Evolutionary conservation across 768 basidiomycete genomes (phyloP).

Genomic region (Gautieria morchelliformis): DNA sequence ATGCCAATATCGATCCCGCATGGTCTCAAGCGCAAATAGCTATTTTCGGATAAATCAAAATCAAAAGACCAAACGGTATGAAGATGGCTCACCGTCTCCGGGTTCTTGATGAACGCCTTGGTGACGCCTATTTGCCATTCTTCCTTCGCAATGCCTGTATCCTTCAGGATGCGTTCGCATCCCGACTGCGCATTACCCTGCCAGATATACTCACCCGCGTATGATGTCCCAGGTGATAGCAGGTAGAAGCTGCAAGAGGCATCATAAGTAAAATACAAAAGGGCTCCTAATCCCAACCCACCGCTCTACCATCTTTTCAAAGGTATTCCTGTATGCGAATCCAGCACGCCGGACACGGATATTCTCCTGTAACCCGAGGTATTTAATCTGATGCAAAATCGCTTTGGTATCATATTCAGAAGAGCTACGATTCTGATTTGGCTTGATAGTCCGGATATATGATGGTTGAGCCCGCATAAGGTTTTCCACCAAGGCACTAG

Average conservation of each 20-base stretch:
- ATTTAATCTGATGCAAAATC: slow-evolving; percentile 97
- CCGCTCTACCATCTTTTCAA: slow-evolving; percentile 97
- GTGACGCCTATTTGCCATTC: slow-evolving; percentile 99
- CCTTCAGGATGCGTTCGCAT: slow-evolving; percentile 85
- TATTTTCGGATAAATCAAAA: slow-evolving; percentile 21
- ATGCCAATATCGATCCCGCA: slow-evolving; percentile 99
- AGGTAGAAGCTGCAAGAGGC: slow-evolving; percentile 60
- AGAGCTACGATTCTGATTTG: slow-evolving; percentile 90
- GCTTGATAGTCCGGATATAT: slow-evolving; percentile 98
- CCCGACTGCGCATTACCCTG: slow-evolving; percentile 82
- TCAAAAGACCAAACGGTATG: not conserved
- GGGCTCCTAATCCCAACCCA: slow-evolving; percentile 11
- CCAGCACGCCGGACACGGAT: slow-evolving; percentile 95
- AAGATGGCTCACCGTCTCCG: slow-evolving; percentile 68
- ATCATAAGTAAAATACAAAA: not conserved
- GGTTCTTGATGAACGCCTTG: slow-evolving; percentile 99
- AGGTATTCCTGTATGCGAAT: slow-evolving; percentile 96
- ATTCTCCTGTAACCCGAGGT: slow-evolving; percentile 96
- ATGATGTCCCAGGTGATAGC: slow-evolving; percentile 88
- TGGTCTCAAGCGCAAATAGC: slow-evolving; percentile 97
- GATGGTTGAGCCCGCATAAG: slow-evolving; percentile 96
- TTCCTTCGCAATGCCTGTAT: slow-evolving; percentile 91
- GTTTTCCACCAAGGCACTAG: slow-evolving; percentile 92
- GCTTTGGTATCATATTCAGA: slow-evolving; percentile 92
- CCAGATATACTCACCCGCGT: slow-evolving; percentile 99